Evolutionary conservation across 345 rosid species (phyloP).

Genomic region (Carallia pectinifolia): DNA sequence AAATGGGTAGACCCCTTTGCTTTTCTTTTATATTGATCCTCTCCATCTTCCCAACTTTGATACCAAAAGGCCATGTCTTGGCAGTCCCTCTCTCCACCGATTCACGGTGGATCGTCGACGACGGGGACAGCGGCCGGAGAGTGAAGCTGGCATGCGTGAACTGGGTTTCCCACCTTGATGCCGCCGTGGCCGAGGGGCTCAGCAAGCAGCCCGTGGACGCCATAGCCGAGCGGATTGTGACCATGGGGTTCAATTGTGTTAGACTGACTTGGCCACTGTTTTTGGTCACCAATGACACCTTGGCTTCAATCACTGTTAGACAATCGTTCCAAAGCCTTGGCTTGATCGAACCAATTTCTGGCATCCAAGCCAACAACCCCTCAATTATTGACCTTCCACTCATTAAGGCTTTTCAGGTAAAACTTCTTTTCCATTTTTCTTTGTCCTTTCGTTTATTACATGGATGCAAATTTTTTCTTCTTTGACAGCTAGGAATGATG

Average conservation of each 20-base stretch:
- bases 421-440: neutral
- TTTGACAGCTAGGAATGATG: no score
- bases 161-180: constrained; percentile 36
- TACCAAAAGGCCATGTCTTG: neutral
- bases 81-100: constrained; percentile 28
- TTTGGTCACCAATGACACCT: constrained; percentile 29
- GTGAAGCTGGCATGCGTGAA: constrained; percentile 41
- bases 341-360: constrained; percentile 56
- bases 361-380: constrained; percentile 76
- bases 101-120: constrained; percentile 37
- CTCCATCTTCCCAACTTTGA: neutral
- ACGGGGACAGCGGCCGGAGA: constrained; percentile 14
- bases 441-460: no score
- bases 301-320: constrained; percentile 23
- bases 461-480: neutral
- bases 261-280: constrained; percentile 45
- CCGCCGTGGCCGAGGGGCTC: constrained; percentile 45
- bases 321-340: constrained; percentile 66
- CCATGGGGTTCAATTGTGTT: constrained; percentile 44
- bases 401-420: constrained; percentile 76
- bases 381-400: constrained; percentile 73
- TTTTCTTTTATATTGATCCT: constrained; percentile 4
- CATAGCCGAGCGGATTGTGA: constrained; percentile 23
- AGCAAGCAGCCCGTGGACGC: constrained; percentile 34
- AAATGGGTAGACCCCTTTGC: constrained; percentile 3